Percentiles rank a stretch among this genome's conserved stretches.
These are phyloP conservation scores for Fusarium chlamydosporum DNA, from an alignment of 2,329 filamentous ascomycete species.

Conservation along the genomic window DNA sequence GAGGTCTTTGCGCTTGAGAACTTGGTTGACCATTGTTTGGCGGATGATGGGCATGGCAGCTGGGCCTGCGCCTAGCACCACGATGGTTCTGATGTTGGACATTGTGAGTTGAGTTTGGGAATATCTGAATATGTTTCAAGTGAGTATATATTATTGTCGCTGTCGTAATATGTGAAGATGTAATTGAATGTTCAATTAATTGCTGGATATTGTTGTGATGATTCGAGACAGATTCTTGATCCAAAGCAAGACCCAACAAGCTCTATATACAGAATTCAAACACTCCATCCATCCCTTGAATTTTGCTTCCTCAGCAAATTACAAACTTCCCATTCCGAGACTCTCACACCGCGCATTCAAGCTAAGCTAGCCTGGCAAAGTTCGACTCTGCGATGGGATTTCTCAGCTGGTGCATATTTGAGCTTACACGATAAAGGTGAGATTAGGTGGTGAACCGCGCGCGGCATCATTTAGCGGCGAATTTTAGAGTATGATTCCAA, in stretches of 20 bases:
- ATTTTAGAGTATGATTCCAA: background rate
- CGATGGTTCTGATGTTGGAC: conserved; percentile 57
- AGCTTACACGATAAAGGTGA: conserved; percentile 1
- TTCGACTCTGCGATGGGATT: background rate
- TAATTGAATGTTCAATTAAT: background rate
- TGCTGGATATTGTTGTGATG: conserved; percentile 8
- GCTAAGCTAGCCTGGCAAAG: conserved; percentile 1
- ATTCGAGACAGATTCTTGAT: conserved; percentile 9
- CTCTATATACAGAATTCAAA: conserved; percentile 21
- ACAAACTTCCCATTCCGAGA: conserved; percentile 5
- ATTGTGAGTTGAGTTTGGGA: conserved; percentile 18
- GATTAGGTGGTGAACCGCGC: background rate
- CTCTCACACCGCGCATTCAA: conserved; percentile 3
- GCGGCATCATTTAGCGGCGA: background rate
- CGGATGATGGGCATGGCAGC: conserved; percentile 65
- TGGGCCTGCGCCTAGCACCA: conserved; percentile 65
- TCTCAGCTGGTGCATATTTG: conserved; percentile 3
- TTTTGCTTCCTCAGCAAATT: conserved; percentile 17
- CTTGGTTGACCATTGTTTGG: conserved; percentile 63
- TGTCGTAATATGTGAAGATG: background rate
- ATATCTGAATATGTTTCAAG: background rate
- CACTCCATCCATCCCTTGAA: background rate
- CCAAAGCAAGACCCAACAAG: background rate
- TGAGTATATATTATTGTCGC: background rate
- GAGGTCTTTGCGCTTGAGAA: conserved; percentile 58